Conservation (phyloP, 2,329 filamentous ascomycete species). For the Fonsecaea pedrosoi region DNA sequence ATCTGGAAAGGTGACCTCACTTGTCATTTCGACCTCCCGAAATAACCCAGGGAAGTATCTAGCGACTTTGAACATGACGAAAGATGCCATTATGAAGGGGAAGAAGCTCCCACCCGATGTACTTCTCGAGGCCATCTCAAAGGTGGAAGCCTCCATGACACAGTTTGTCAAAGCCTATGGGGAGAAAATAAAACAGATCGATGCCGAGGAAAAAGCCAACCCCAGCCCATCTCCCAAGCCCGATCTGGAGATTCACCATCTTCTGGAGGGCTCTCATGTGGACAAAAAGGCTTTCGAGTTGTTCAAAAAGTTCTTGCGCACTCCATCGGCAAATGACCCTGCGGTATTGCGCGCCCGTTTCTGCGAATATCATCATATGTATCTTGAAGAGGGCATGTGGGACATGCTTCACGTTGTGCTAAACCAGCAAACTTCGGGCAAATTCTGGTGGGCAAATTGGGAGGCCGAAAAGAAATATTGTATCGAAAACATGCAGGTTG, state of each 20-base stretch:
- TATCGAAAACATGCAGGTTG: conserved; percentile 25
- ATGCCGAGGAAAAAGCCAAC: conserved; percentile 5
- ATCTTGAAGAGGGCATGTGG: conserved; percentile 32
- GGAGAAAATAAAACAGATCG: conserved; percentile 22
- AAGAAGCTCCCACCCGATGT: conserved; percentile 15
- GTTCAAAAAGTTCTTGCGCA: conserved; percentile 24
- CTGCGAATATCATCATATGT: conserved; percentile 18
- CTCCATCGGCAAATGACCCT: conserved; percentile 7
- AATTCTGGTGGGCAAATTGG: conserved; percentile 28
- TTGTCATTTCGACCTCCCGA: conserved; percentile 30
- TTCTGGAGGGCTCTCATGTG: conserved; percentile 14
- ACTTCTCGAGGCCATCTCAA: conserved; percentile 27
- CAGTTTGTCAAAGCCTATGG: conserved; percentile 31
- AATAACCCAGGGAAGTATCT: conserved; percentile 34
- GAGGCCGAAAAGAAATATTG: conserved; percentile 25
- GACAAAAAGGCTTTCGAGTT: conserved; percentile 15
- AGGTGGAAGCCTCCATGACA: conserved; percentile 32
- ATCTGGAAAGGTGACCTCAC: conserved; percentile 31
- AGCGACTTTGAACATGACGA: conserved; percentile 20
- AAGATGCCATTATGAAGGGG: conserved; percentile 12
- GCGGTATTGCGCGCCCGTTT: conserved; percentile 16
- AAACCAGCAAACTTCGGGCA: conserved; percentile 15
- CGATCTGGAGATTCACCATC: conserved; percentile 4
- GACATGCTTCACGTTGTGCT: conserved; percentile 27
- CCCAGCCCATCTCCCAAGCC: background rate